A percentile compares a stretch with the other conserved stretches of the same genome.
These are phyloP conservation scores for Cercospora zeina DNA, from an alignment of 2,329 filamentous ascomycete species.

Conservation along the genomic window DNA sequence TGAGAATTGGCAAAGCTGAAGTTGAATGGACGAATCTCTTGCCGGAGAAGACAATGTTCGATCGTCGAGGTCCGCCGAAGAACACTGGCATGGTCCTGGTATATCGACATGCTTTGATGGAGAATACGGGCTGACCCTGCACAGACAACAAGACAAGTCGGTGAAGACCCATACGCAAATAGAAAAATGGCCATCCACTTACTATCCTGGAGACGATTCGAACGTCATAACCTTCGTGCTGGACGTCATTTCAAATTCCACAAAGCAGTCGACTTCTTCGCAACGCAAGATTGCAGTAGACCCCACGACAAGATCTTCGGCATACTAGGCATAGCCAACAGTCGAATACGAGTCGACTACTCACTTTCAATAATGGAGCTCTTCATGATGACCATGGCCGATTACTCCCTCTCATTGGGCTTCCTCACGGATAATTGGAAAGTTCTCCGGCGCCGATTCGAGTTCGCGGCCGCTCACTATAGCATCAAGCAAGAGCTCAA, in stretches of 20 bases:
- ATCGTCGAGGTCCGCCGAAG: neutral
- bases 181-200: neutral
- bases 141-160: neutral
- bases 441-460: neutral
- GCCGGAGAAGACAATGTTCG: neutral
- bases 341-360: neutral
- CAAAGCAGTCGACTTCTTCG: slow-evolving; percentile 2
- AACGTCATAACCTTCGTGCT: neutral
- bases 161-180: neutral
- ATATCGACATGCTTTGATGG: neutral
- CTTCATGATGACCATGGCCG: neutral
- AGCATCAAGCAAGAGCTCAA: neutral
- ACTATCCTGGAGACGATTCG: neutral
- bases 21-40: neutral
- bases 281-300: neutral
- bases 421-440: neutral
- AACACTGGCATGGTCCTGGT: neutral
- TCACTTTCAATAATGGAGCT: neutral
- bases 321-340: neutral
- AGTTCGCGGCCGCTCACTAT: neutral
- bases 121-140: neutral
- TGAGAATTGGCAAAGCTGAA: neutral
- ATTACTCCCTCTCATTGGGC: neutral
- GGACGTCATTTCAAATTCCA: neutral
- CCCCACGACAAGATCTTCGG: slow-evolving; percentile 2